A percentile compares a stretch with the other conserved stretches of the same genome.
phyloP scores from a whole-genome alignment of 495 filamentous ascomycete species.

The Hypomontagnella submonticulosa region DNA sequence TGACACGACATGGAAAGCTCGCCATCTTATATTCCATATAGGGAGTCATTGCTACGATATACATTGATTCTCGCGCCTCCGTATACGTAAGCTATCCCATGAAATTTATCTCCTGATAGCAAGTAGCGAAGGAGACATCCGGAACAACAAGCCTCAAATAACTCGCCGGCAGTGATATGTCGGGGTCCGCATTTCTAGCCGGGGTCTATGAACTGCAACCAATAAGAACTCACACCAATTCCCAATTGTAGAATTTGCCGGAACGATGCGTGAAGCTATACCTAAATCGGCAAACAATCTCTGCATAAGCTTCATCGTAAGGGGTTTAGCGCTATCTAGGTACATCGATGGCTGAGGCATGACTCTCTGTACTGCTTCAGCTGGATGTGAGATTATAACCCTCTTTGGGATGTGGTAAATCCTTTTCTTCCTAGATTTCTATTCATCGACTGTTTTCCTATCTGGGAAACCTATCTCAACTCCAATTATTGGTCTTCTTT shows the following conservation, averaged over 20 bases:
- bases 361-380: neutral
- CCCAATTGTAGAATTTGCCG: slow-evolving; percentile 12
- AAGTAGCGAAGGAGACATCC: too few species aligned
- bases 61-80: neutral
- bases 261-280: slow-evolving; percentile 12
- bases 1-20: neutral
- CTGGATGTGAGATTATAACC: slow-evolving; percentile 7
- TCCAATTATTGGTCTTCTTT: neutral
- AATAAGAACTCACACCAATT: slow-evolving; percentile 4
- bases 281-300: slow-evolving; percentile 33
- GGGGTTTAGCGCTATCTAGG: neutral
- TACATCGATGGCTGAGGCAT: neutral
- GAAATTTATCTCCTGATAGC: slow-evolving; percentile 4
- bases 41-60: neutral
- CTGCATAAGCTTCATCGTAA: slow-evolving; percentile 12
- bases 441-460: slow-evolving; percentile 23
- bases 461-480: slow-evolving; percentile 18
- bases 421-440: neutral
- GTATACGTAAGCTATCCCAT: slow-evolving; percentile 1
- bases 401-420: slow-evolving; percentile 5
- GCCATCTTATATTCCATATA: slow-evolving; percentile 17
- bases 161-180: neutral
- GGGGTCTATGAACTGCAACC: neutral
- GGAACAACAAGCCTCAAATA: too few species aligned
- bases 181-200: neutral